A percentile compares a stretch with the other conserved stretches of the same genome.
Evolutionary conservation across 2,329 filamentous ascomycete species (phyloP).

Genomic region (Penicillium corylophilum): DNA sequence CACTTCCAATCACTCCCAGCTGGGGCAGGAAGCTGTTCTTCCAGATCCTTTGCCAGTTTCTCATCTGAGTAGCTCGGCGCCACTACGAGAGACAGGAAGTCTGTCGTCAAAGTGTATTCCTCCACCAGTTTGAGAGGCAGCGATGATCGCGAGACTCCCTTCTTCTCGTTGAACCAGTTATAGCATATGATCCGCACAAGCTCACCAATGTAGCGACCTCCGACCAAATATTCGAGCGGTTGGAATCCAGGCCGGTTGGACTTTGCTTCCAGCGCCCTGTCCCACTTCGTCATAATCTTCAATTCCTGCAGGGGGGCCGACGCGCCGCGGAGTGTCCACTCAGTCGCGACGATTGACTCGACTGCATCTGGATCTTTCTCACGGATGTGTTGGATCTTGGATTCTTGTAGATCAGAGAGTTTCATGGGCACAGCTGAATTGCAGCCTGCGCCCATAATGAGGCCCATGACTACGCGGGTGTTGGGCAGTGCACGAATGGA

Average conservation of each 20-base stretch:
- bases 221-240: constrained; percentile 76
- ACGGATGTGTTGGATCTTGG: constrained; percentile 55
- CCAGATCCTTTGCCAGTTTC: constrained; percentile 43
- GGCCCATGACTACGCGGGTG: constrained; percentile 68
- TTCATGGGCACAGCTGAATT: constrained; percentile 73
- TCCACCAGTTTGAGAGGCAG: constrained; percentile 56
- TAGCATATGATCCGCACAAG: constrained; percentile 66
- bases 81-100: constrained; percentile 67
- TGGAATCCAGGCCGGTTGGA: constrained; percentile 71
- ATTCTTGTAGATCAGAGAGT: constrained; percentile 58
- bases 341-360: constrained; percentile 71
- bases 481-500: constrained; percentile 58
- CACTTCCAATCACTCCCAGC: constrained; percentile 53
- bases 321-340: constrained; percentile 75
- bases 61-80: constrained; percentile 51
- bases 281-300: constrained; percentile 66
- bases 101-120: constrained; percentile 63
- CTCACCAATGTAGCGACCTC: constrained; percentile 71
- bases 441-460: constrained; percentile 74
- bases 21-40: constrained; percentile 51
- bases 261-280: constrained; percentile 60
- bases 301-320: constrained; percentile 61
- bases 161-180: constrained; percentile 56
- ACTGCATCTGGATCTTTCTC: constrained; percentile 49
- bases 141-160: constrained; percentile 39